Evolutionary conservation across 768 basidiomycete genomes (phyloP), one percentile per base, ranked within the genome.

Genomic region (Boletus edulis): DNA sequence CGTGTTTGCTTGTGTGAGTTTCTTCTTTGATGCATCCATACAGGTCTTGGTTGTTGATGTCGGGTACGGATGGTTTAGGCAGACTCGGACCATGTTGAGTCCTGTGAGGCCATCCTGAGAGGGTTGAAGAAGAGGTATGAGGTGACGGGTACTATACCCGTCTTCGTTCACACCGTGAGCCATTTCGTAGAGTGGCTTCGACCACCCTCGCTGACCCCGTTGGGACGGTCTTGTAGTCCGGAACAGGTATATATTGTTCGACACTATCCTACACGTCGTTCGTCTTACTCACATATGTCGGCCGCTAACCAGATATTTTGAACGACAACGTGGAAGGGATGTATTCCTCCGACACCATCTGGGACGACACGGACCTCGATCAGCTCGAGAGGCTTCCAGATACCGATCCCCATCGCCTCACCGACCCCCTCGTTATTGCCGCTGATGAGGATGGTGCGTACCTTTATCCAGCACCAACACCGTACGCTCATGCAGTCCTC

Each of bases 151-250:
- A 70, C 61, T 1, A 57, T 67, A 1, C 75, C 81, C 4, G 71
- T 76, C 51, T 73, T 81, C 24, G 82, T 88, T 24, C 81, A 88
- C 62, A 85, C 84, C 0, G 85, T 82, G 59, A 53, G 81, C 39
- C 22, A 14, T 27, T 27, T 38, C 4, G 17, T 27, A n/a, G n/a
- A 3, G 1, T 24, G 4, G 24, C 0, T 7, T 5, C 8, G 5
- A 13, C n/a, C 24, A 20, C 3, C 5, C 3, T n/a, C 38, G 4
- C 49, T 52, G 10, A 52, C 24, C 29, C n/a, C 24, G 11, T 7
- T 22, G 5, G 22, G 17, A n/a, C 6, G 32, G 8, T 64, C 9
- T 20, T 32, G 34, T 14, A 81, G 79, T 82, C 81, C 31, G 79
- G 81, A 17, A 78, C 79, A 27, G 79, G 78, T 77, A 57, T 35